Conservation (phyloP, 176 grass and related monocot species). For the Cymbopogon citratus region DNA sequence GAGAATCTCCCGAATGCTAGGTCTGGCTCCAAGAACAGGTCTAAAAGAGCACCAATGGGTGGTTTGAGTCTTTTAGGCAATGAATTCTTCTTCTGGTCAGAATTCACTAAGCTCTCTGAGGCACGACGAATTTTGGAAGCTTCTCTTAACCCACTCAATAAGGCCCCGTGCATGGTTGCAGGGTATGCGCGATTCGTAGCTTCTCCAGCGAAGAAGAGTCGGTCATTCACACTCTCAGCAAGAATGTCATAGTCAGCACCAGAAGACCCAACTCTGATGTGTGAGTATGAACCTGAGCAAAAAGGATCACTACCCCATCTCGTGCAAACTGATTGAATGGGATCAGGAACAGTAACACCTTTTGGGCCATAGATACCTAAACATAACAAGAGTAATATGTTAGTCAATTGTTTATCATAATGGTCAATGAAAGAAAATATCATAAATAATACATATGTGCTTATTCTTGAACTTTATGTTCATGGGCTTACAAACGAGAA, state of each 20-base stretch:
- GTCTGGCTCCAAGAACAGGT: constrained; percentile 80
- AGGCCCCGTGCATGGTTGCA: constrained; percentile 95
- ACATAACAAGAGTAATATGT: not conserved
- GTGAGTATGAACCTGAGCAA: constrained; percentile 83
- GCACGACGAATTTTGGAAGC: constrained; percentile 58
- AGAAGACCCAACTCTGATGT: constrained; percentile 88
- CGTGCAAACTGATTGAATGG: constrained; percentile 82
- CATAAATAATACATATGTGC: not conserved
- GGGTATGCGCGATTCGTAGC: constrained; percentile 74
- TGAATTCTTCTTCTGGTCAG: constrained; percentile 44
- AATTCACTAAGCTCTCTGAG: constrained; percentile 21
- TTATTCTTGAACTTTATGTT: not conserved
- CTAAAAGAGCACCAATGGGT: constrained; percentile 30
- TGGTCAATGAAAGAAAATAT: not conserved
- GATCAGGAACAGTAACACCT: constrained; percentile 79
- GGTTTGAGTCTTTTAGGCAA: constrained; percentile 39
- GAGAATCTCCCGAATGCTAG: constrained; percentile 59
- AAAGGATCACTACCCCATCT: constrained; percentile 88
- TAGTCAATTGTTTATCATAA: not conserved
- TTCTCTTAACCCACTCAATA: constrained; percentile 87
- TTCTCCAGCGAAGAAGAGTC: constrained; percentile 87
- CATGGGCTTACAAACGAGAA: not conserved
- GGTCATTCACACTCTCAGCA: constrained; percentile 54
- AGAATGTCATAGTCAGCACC: constrained; percentile 83
- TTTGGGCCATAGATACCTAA: constrained; percentile 81